A percentile compares a stretch with the other conserved stretches of the same genome.
phyloP scores from a whole-genome alignment of 495 filamentous ascomycete genomes.

The Sabuloglossum arenarium region DNA sequence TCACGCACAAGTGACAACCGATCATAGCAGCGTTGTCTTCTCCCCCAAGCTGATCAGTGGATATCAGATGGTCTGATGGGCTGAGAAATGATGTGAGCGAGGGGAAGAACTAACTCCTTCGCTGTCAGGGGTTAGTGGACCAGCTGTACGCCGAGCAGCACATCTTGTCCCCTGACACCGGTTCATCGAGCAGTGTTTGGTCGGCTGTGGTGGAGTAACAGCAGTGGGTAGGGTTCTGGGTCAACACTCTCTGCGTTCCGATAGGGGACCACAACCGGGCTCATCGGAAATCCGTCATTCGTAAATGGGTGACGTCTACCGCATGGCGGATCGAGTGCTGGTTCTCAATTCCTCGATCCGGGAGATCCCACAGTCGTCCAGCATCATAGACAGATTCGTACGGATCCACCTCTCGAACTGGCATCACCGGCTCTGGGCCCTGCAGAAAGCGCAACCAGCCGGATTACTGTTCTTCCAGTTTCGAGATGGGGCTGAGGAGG shows the following conservation, averaged over 20 bases:
- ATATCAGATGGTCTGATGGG: neutral
- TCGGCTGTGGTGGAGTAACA: too few species aligned
- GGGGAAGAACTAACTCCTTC: neutral
- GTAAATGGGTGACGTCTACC: neutral
- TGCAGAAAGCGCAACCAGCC: neutral
- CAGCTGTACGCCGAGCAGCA: neutral
- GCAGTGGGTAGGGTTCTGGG: neutral
- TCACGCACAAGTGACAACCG: neutral
- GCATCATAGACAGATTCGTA: neutral
- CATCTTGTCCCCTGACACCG: neutral
- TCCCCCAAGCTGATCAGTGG: neutral
- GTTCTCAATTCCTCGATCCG: neutral
- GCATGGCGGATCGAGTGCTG: neutral
- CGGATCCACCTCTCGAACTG: neutral
- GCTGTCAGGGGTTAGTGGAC: neutral
- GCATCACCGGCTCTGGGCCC: neutral
- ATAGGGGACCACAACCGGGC: neutral
- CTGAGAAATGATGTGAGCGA: neutral
- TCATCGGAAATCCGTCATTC: neutral
- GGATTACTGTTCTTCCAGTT: neutral
- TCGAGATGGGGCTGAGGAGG: neutral
- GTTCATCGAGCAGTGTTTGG: neutral
- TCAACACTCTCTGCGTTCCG: neutral
- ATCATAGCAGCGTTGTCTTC: neutral
- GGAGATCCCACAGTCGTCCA: neutral